A percentile compares a stretch with the other conserved stretches of the same genome.
Conservation (phyloP, 352 stramenopile species). For the Thalassiosira livingstoniorum region DNA sequence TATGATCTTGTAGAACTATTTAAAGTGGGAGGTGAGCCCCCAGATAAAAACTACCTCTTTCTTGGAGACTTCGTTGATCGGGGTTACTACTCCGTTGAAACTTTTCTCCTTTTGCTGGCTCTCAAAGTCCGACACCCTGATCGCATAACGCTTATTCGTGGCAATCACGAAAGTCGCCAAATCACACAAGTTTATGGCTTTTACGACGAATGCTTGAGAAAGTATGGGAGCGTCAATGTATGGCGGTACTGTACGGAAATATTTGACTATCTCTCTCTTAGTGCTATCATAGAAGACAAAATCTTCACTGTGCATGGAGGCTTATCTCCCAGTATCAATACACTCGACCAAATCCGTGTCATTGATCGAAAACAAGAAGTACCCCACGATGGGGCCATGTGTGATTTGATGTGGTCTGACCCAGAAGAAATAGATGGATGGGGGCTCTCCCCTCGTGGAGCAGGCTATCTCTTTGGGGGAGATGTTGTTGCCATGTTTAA, state of each 20-base stretch:
- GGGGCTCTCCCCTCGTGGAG: slow-evolving; percentile 95
- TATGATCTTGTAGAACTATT: slow-evolving; percentile 98
- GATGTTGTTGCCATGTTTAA: slow-evolving; percentile 99
- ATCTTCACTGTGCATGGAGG: slow-evolving; percentile 99
- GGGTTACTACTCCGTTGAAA: slow-evolving; percentile 99
- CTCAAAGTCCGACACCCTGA: slow-evolving; percentile 99
- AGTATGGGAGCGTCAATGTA: slow-evolving; percentile 99
- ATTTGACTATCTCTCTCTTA: slow-evolving; percentile 99
- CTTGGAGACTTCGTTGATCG: slow-evolving; percentile 99
- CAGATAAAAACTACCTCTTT: slow-evolving; percentile 99
- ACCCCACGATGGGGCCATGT: slow-evolving; percentile 98
- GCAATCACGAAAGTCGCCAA: slow-evolving; percentile 98
- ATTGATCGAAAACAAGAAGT: slow-evolving; percentile 99
- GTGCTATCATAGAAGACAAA: slow-evolving; percentile 98
- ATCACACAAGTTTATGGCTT: slow-evolving; percentile 99
- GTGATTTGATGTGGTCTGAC: slow-evolving; percentile 92
- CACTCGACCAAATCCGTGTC: slow-evolving; percentile 95
- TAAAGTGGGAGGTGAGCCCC: slow-evolving; percentile 97
- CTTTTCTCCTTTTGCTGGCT: slow-evolving; percentile 96
- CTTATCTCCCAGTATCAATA: slow-evolving; percentile 97
- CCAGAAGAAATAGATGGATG: slow-evolving; percentile 98
- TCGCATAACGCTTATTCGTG: slow-evolving; percentile 98
- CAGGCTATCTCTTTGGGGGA: slow-evolving; percentile 97
- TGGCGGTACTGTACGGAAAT: slow-evolving; percentile 99
- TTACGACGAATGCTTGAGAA: slow-evolving; percentile 98